Evolutionary conservation across 1,284 basidiomycete species (phyloP).

Genomic region (Macrocybe sp.): DNA sequence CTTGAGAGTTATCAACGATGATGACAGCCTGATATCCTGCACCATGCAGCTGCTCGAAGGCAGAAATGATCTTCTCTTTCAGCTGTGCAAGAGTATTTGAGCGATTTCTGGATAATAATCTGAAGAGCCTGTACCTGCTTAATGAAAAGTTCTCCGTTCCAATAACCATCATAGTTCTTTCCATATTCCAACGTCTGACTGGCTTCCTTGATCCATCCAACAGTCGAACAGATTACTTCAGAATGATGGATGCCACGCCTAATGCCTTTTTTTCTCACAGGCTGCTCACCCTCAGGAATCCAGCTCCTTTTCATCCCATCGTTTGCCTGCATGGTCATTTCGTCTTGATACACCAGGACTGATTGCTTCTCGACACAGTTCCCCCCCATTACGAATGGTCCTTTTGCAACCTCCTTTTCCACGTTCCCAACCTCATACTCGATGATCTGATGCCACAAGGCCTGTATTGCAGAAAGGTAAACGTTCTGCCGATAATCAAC

Average conservation of each 20-base stretch:
- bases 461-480: constrained; percentile 23
- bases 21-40: not conserved
- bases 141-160: not conserved
- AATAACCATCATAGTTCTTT: not conserved
- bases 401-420: not conserved
- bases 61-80: not conserved
- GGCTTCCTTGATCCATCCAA: constrained; percentile 15
- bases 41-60: not conserved
- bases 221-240: constrained; percentile 17
- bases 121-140: not conserved
- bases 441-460: not conserved
- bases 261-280: constrained; percentile 25
- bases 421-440: not conserved
- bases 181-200: constrained; percentile 4
- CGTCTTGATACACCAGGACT: not conserved
- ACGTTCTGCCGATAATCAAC: constrained; percentile 20
- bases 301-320: constrained; percentile 18
- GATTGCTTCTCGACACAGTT: not conserved
- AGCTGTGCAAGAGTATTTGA: not conserved
- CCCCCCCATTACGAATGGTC: too few species aligned
- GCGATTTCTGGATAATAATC: not conserved
- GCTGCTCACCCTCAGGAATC: constrained; percentile 21
- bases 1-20: not conserved
- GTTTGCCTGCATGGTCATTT: constrained; percentile 16
- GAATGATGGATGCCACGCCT: constrained; percentile 18